Evolutionary conservation across 2,329 filamentous ascomycete species (phyloP), one percentile per base, ranked within the genome.

Genomic region (Capronia coronata): DNA sequence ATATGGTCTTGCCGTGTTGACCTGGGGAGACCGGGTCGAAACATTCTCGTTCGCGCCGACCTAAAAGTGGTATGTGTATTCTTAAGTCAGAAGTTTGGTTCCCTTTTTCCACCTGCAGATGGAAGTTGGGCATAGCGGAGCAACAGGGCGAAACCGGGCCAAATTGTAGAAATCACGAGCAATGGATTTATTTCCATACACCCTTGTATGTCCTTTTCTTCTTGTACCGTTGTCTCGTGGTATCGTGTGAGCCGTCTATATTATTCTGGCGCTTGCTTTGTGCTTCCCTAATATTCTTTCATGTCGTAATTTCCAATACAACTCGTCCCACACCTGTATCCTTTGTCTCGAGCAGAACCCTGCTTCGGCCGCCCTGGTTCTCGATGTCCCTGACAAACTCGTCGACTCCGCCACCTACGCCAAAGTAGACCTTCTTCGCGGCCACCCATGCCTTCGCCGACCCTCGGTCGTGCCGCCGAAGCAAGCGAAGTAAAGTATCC

Each of bases 401-500:
- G 65, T 82, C 78, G 8, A 83, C 77, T 23, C 79, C 80, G 1
- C 80, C 80, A 1, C 80, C 80, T 23, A 84, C 80, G 0, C 80
- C 80, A 60, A 84, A 84, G 65, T 84, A 84, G 34, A 83, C 75
- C 55, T 76, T 72, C 65, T 84, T 84, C 2, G 80, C 80, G 7
- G 78, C 80, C 3, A 84, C 69, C 49, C 82, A 66, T 1, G 77
- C 76, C 56, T 73, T 78, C 30, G 63, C 49, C 3, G 21, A 48
- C 61, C 16, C 43, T 25, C n/a, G 1, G 1, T 30, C 14, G 13
- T 49, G 25, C 65, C 62, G 69, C 63, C 53, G 74, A 57, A 83
- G 64, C 21, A 82, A 56, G 5, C 61, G 66, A 7, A 75, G 59
- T 38, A 83, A 62, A 1, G 76, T 73, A 34, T 78, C 72, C 0